Conservation (phyloP, 202 grass and related monocot genomes). For the Saccharum hybrid region DNA sequence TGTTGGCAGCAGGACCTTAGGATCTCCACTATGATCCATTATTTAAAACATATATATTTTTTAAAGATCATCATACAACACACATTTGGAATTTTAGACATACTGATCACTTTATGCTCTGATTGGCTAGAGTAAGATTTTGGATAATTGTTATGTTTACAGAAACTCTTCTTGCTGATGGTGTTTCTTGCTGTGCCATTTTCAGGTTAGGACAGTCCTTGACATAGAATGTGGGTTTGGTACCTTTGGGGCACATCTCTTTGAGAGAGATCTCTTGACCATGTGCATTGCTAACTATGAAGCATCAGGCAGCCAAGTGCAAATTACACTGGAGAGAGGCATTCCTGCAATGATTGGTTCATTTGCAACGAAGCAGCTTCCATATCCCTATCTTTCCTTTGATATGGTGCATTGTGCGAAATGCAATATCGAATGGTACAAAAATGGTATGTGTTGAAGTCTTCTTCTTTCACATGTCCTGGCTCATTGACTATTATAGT, state of each 20-base stretch:
- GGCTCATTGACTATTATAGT: constrained; percentile 10
- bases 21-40: constrained; percentile 29
- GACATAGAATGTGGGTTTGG: constrained; percentile 99
- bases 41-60: background rate
- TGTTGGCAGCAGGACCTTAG: constrained; percentile 34
- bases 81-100: background rate
- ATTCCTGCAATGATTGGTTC: constrained; percentile 96
- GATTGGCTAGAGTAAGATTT: background rate
- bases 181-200: constrained; percentile 43
- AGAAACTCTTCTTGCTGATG: constrained; percentile 33
- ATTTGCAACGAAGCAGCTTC: constrained; percentile 80
- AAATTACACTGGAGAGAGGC: constrained; percentile 98
- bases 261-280: constrained; percentile 80
- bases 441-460: constrained; percentile 63
- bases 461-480: constrained; percentile 23
- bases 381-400: constrained; percentile 93
- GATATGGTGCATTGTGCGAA: constrained; percentile 97
- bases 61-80: constrained; percentile 12
- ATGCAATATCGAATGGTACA: constrained; percentile 94
- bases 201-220: constrained; percentile 94
- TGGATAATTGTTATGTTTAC: constrained; percentile 20
- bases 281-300: constrained; percentile 99
- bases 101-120: constrained; percentile 27
- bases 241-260: constrained; percentile 89
- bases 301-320: constrained; percentile 92